Base-by-base conservation (phyloP, 169 alveolate species). In the Cryptosporidium tyzzeri region DNA sequence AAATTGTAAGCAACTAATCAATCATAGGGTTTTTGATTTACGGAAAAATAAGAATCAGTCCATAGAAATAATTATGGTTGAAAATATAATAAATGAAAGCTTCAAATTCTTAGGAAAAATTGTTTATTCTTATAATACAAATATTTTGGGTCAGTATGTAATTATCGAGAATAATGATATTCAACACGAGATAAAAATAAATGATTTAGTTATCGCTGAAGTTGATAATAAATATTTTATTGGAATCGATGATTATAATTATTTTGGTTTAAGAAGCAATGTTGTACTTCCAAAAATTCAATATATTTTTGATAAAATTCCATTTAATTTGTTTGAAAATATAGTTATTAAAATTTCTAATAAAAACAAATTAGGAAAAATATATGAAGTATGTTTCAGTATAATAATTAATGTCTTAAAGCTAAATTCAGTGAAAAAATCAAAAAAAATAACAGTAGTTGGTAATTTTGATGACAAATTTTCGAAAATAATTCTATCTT, bases 191-290 rank as follows among this genome's bases (percentile, higher is more conserved):
- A 16, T 80, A 41, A 6, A 41, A 16, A 45, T 37, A 29, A 80
- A 80, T 59, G 75, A 65, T 80, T 21, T 80, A 10, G 18, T 80
- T 39, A n/a, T 65, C 23, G 5, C 58, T 45, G 80, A 41, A 21
- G 7, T 29, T 31, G 51, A 80, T 26, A n/a, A 65, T 18, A 44
- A 59, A n/a, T 39, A 37, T 35, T 44, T n/a, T 16, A 62, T 80
- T 8, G 45, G 62, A 18, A 41, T 44, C 5, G 26, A 53, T 39
- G n/a, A 62, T 12, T 18, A 29, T 10, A 55, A n/a, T 14, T n/a
- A 4, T 59, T 37, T 14, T 62, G 61, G 31, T 31, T 35, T 62
- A 10, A n/a, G 12, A 26, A 53, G 62, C 21, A 18, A 61, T 59
- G 18, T 26, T 14, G 12, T 3, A 16, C 0, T 80, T 12, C 80